Conservation (phyloP, 139 green algal genomes). For the Coelastrella sp. region DNA sequence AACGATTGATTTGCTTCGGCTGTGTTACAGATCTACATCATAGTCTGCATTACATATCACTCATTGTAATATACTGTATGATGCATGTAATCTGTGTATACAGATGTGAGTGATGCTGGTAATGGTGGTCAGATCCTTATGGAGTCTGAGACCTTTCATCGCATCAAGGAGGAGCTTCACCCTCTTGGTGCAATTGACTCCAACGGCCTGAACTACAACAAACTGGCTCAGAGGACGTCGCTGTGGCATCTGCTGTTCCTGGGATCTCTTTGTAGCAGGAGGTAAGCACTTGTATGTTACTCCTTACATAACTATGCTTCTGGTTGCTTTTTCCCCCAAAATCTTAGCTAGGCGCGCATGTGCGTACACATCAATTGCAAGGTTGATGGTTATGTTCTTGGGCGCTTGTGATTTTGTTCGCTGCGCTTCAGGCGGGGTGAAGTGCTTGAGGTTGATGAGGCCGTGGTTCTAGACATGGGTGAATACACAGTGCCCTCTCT, state of each 20-base stretch:
- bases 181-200: slow-evolving; percentile 24
- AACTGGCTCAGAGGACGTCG: not conserved
- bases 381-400: too few species aligned
- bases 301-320: not conserved
- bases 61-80: not conserved
- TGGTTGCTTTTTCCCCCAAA: too few species aligned
- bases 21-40: too few species aligned
- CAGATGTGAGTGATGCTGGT: slow-evolving; percentile 40
- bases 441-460: slow-evolving; percentile 39
- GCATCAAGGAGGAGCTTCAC: slow-evolving; percentile 32
- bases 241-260: slow-evolving; percentile 41
- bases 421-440: slow-evolving; percentile 22
- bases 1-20: too few species aligned
- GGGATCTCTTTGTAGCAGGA: not conserved
- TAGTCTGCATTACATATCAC: too few species aligned
- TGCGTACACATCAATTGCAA: not conserved
- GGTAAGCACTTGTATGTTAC: not conserved
- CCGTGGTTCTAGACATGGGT: slow-evolving; percentile 61
- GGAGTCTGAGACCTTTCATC: slow-evolving; percentile 14
- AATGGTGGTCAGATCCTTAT: slow-evolving; percentile 49
- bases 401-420: too few species aligned
- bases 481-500: slow-evolving; percentile 43
- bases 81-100: not conserved
- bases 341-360: too few species aligned
- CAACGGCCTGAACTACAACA: slow-evolving; percentile 39